phyloP scores from a whole-genome alignment of 1,139 yeast genomes.

The Debaryomyces nepalensis region DNA sequence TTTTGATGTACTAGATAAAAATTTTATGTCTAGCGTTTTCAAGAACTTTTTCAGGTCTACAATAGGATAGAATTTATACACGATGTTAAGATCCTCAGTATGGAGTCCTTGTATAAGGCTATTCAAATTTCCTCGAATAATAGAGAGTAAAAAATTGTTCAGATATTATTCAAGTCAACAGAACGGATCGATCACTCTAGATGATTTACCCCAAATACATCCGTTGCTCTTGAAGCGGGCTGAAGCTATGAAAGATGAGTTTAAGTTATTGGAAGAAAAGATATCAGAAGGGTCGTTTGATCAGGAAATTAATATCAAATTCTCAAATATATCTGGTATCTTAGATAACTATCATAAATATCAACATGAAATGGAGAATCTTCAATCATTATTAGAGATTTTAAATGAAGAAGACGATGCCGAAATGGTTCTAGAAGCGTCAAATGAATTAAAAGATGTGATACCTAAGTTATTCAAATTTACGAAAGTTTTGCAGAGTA shows the following conservation, averaged over 20 bases:
- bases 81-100: constrained; percentile 3
- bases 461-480: constrained; percentile 42
- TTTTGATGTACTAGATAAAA: no score
- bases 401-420: constrained; percentile 33
- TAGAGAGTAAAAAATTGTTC: background rate
- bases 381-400: constrained; percentile 43
- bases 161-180: background rate
- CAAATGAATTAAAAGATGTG: constrained; percentile 28
- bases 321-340: constrained; percentile 58
- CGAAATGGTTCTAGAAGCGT: constrained; percentile 35
- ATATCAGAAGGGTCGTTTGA: constrained; percentile 57
- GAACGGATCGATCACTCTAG: constrained; percentile 2
- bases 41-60: no score
- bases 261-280: constrained; percentile 49
- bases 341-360: constrained; percentile 58
- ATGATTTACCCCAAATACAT: constrained; percentile 42
- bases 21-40: no score
- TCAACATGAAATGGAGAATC: constrained; percentile 37
- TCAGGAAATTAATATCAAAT: constrained; percentile 57
- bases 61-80: no score
- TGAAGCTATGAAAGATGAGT: constrained; percentile 53
- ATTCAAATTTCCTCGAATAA: background rate
- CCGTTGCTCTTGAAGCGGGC: constrained; percentile 72
- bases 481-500: constrained; percentile 53
- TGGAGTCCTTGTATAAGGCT: background rate